phyloP scores from a whole-genome alignment of 495 filamentous ascomycete species.

The Talaromyces nanjingensis region DNA sequence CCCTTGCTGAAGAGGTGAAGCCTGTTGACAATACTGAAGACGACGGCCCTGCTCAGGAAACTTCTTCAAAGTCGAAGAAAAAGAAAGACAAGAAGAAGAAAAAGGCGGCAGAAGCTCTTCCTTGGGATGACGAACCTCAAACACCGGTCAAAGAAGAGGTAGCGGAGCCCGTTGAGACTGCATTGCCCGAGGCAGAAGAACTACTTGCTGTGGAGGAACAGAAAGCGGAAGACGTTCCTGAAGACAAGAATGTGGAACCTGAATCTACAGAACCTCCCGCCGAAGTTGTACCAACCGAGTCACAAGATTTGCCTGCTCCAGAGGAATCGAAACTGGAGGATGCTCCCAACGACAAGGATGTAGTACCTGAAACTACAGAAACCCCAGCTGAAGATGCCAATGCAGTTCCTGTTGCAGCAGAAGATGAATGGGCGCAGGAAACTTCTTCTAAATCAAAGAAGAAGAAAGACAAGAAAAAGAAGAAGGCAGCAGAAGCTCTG shows the following conservation, averaged over 20 bases:
- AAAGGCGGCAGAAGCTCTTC: neutral
- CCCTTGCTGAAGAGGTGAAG: neutral
- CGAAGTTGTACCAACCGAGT: neutral
- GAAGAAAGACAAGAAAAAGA: conserved; percentile 17
- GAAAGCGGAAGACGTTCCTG: neutral
- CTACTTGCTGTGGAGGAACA: neutral
- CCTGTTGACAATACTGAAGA: neutral
- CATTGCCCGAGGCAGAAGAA: neutral
- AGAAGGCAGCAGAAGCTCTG: neutral
- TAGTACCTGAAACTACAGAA: neutral
- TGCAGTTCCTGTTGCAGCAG: neutral
- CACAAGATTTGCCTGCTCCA: neutral
- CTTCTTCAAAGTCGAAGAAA: conserved; percentile 9
- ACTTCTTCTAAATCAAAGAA: conserved; percentile 11
- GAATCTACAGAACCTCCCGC: neutral
- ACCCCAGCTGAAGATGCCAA: neutral
- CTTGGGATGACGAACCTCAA: neutral
- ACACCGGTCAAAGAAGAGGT: neutral
- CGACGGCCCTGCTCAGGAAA: neutral
- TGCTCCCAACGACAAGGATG: neutral
- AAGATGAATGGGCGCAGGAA: neutral
- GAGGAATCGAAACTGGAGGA: neutral
- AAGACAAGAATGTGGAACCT: neutral
- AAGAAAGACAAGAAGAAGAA: conserved; percentile 20
- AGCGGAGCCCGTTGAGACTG: neutral